A percentile compares a stretch with the other conserved stretches of the same genome.
Conservation (phyloP, 192 early-diverging fungal genomes). For the Hyaloraphidium curvatum region DNA sequence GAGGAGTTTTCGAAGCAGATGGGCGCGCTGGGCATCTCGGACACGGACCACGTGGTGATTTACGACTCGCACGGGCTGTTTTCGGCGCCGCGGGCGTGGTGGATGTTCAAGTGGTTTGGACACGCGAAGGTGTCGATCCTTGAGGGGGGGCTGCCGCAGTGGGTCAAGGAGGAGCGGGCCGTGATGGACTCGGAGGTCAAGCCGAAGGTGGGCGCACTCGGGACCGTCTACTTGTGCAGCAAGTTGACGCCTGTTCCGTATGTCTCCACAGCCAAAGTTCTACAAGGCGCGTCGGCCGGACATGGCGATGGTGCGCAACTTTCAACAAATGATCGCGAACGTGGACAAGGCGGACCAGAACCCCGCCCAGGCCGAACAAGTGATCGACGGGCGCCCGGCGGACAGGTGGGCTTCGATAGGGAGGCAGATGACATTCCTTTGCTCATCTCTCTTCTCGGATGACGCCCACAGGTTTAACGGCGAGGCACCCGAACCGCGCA, state of each 20-base stretch:
- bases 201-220: constrained; percentile 12
- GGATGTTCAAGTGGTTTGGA: constrained; percentile 86
- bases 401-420: too few species aligned
- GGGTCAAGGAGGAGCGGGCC: constrained; percentile 36
- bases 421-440: too few species aligned
- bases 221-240: background rate
- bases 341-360: background rate
- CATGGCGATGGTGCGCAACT: constrained; percentile 27
- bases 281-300: constrained; percentile 11
- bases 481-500: constrained; percentile 57
- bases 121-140: constrained; percentile 72
- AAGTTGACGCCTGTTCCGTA: background rate
- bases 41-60: constrained; percentile 68
- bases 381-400: constrained; percentile 52
- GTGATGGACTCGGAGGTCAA: constrained; percentile 18
- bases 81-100: constrained; percentile 73
- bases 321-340: constrained; percentile 11
- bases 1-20: constrained; percentile 53
- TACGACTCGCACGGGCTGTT: constrained; percentile 72
- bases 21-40: constrained; percentile 52
- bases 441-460: too few species aligned
- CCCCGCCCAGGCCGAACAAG: constrained; percentile 13
- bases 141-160: constrained; percentile 72
- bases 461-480: too few species aligned
- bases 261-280: constrained; percentile 1